Conservation (phyloP, 1,139 yeast species). For the Yamadazyma spencermartinsiae region DNA sequence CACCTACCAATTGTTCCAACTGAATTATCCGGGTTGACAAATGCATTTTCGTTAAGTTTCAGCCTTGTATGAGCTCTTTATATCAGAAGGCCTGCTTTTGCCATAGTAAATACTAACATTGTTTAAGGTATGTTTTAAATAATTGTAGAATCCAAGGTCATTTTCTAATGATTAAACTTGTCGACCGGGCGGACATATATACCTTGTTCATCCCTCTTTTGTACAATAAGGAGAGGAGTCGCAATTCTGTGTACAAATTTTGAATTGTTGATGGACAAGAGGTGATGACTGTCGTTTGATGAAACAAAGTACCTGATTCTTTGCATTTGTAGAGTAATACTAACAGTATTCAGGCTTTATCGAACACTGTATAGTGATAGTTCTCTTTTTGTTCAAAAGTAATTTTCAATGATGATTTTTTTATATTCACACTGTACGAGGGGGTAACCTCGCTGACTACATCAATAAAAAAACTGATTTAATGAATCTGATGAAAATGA, state of each 20-base stretch:
- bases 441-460: constrained; percentile 52
- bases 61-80: constrained; percentile 77
- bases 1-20: constrained; percentile 82
- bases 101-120: constrained; percentile 21
- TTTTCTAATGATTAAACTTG: constrained; percentile 51
- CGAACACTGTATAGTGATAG: constrained; percentile 1
- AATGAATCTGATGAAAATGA: constrained; percentile 66
- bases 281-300: constrained; percentile 53
- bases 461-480: constrained; percentile 63
- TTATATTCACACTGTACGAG: constrained; percentile 69
- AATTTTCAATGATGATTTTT: constrained; percentile 48
- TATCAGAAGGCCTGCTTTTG: neutral
- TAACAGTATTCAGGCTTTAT: constrained; percentile 9
- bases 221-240: constrained; percentile 55
- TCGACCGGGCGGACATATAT: constrained; percentile 85
- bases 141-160: constrained; percentile 4
- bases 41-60: constrained; percentile 78
- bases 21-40: constrained; percentile 74
- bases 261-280: constrained; percentile 52
- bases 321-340: constrained; percentile 6
- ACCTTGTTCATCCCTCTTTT: constrained; percentile 47
- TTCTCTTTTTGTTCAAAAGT: neutral
- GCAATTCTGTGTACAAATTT: constrained; percentile 68
- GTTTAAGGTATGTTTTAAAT: constrained; percentile 20
- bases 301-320: constrained; percentile 7